Evolutionary conservation across 352 stramenopile genomes (phyloP), one percentile per base, ranked within the genome.

Genomic region (Elongisporangium senticosum): DNA sequence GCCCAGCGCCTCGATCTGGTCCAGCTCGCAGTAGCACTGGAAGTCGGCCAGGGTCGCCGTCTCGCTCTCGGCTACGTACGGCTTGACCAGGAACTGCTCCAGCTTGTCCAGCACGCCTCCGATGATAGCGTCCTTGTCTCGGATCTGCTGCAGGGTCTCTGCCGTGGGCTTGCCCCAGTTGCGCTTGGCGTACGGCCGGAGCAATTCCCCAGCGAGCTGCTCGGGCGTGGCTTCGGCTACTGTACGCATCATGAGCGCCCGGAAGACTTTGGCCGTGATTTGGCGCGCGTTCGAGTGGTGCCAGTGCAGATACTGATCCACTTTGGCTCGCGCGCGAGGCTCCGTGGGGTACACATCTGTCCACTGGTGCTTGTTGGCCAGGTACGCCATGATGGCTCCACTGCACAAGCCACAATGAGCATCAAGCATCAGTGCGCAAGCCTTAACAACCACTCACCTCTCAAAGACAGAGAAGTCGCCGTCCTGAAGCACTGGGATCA

Each of bases 251-350:
- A 73, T 68, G 55, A 69, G 56, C 56, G 75, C 75, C 10, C 65
- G 57, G 23, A 87, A 24, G 17, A 87, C 56, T 28, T 81, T 68
- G 14, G 61, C 33, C 23, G 78, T 86, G 56, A 77, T 72, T 20
- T 71, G 40, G 23, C 75, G 67, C 3, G 61, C 70, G 21, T 70
- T 73, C 33, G 58, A 63, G 65, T 83, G 74, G 52, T 83, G 71
- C 73, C 73, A 83, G 56, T 77, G 63, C 40, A 83, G 58, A 57
- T 77, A 79, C 63, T 79, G 56, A 55, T 83, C 66, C 57, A 83
- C 64, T 67, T 79, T 82, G 39, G 72, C 69, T 21, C 67, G 69
- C 13, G 62, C 59, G 55, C 74, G 51, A 3, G 67, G 55, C 21
- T 79, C 55, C 1, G 49, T 75, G 28, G 74, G 74, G 58, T 83